These are phyloP conservation scores for Tylopilus plumbeoviolaceoides DNA, from an alignment of 768 basidiomycete genomes.

Conservation along the genomic window DNA sequence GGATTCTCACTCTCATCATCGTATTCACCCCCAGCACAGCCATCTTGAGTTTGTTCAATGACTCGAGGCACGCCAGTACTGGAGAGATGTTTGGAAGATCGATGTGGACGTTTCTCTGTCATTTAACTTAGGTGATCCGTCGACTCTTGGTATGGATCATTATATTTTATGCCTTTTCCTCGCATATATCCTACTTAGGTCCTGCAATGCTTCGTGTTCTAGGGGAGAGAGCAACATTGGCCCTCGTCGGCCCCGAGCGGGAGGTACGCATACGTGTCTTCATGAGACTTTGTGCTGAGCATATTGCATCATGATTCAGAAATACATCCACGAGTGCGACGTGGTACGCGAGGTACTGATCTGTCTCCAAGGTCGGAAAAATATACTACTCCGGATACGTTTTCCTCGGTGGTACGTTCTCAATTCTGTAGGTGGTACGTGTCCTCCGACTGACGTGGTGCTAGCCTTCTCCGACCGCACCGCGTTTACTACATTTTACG, in stretches of 20 bases:
- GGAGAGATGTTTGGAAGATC: slow-evolving; percentile 62
- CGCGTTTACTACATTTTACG: slow-evolving; percentile 66
- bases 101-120: slow-evolving; percentile 38
- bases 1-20: neutral
- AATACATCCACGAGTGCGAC: slow-evolving; percentile 69
- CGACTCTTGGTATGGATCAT: slow-evolving; percentile 55
- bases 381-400: slow-evolving; percentile 33
- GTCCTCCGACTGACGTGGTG: neutral
- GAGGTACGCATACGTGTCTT: slow-evolving; percentile 33
- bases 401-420: slow-evolving; percentile 31
- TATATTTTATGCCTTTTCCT: neutral
- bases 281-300: neutral
- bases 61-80: slow-evolving; percentile 64
- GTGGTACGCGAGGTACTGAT: slow-evolving; percentile 76
- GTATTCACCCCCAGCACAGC: slow-evolving; percentile 1
- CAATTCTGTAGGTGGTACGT: neutral
- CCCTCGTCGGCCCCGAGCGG: slow-evolving; percentile 37
- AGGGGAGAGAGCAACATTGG: slow-evolving; percentile 35
- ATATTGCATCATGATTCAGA: slow-evolving; percentile 34
- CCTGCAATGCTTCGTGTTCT: slow-evolving; percentile 41
- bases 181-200: slow-evolving; percentile 30
- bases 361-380: slow-evolving; percentile 67
- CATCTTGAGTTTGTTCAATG: slow-evolving; percentile 59
- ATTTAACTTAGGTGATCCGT: slow-evolving; percentile 68
- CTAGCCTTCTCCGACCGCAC: slow-evolving; percentile 50